Percentiles rank a stretch among this genome's conserved stretches.
Evolutionary conservation across 2,329 filamentous ascomycete genomes (phyloP).

Genomic region (Ophiostoma fasciatum): DNA sequence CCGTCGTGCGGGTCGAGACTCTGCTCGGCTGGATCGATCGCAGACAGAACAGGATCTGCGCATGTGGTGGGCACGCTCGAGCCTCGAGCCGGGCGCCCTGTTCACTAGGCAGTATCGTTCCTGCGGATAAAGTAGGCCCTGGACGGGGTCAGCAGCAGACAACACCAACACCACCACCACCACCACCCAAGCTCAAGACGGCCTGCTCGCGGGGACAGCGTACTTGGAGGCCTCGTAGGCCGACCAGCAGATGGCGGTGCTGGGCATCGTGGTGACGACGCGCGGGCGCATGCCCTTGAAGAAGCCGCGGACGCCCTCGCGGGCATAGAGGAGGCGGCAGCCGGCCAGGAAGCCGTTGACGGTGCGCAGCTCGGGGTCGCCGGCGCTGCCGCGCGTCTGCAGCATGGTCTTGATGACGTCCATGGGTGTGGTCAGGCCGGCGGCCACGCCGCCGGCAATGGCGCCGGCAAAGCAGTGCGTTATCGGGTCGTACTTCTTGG

Average conservation of each 20-base stretch:
- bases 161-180: too few relatives aligned
- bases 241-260: conserved; percentile 98
- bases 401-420: conserved; percentile 97
- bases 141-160: conserved; percentile 1
- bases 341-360: conserved; percentile 72
- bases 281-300: conserved; percentile 85
- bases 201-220: too few relatives aligned
- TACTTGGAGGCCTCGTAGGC: conserved; percentile 57
- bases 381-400: conserved; percentile 73
- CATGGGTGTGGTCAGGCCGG: conserved; percentile 86
- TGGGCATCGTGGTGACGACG: conserved; percentile 93
- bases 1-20: too few relatives aligned
- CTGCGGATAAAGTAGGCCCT: conserved; percentile 43
- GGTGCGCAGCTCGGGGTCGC: conserved; percentile 66
- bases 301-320: conserved; percentile 77
- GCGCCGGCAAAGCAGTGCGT: conserved; percentile 91
- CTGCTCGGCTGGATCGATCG: too few relatives aligned
- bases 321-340: conserved; percentile 63
- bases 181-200: too few relatives aligned
- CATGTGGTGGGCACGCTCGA: too few relatives aligned
- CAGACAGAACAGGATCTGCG: too few relatives aligned
- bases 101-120: conserved; percentile 7
- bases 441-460: conserved; percentile 82
- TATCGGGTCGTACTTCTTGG: conserved; percentile 73
- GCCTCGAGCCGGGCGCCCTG: too few relatives aligned